These are phyloP conservation scores for Coemansia sp. DNA, from an alignment of 192 early-diverging fungal genomes.

Conservation along the genomic window DNA sequence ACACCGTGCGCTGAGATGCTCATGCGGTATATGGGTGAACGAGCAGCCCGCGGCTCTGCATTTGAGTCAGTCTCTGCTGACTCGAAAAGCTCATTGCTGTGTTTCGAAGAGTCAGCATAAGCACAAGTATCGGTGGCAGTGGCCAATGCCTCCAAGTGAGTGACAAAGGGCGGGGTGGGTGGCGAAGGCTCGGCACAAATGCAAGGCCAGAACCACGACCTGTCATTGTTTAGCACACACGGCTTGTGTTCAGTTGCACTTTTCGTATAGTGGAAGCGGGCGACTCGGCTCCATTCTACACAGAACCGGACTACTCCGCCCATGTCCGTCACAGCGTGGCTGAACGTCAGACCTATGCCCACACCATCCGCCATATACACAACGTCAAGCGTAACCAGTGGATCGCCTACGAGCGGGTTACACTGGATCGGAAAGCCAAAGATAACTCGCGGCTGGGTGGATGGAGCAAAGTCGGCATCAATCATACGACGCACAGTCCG, in stretches of 20 bases:
- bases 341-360: slow-evolving; percentile 14
- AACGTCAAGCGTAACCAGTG: slow-evolving; percentile 20
- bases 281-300: slow-evolving; percentile 15
- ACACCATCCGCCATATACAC: slow-evolving; percentile 38
- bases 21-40: slow-evolving; percentile 9
- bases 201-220: slow-evolving; percentile 13
- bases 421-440: background rate
- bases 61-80: no score
- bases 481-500: slow-evolving; percentile 22
- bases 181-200: background rate
- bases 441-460: slow-evolving; percentile 17
- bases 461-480: slow-evolving; percentile 3
- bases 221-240: slow-evolving; percentile 7
- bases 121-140: no score
- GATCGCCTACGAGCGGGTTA: slow-evolving; percentile 29
- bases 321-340: slow-evolving; percentile 26
- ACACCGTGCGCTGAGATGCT: background rate
- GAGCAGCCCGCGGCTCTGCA: no score
- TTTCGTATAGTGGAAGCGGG: background rate
- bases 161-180: background rate
- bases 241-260: background rate
- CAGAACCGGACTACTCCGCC: slow-evolving; percentile 1
- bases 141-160: slow-evolving; percentile 3
- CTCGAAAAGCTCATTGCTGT: no score
- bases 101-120: no score